Conservation (phyloP, 257 asterid species). For the Salvia splendens region DNA sequence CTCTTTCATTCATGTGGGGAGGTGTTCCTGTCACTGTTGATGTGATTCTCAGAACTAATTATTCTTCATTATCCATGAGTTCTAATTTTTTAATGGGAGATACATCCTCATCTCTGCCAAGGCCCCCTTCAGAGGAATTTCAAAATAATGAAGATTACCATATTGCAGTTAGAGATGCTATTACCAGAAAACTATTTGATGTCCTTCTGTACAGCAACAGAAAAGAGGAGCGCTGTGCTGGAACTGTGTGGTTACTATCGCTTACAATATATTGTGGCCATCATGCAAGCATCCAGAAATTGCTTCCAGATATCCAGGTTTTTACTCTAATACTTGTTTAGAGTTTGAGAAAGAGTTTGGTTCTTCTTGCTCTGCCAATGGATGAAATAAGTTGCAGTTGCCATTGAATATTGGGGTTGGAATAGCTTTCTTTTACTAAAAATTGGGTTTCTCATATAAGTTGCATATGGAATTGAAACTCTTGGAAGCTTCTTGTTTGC, state of each 20-base stretch:
- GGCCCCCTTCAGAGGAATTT: slow-evolving; percentile 44
- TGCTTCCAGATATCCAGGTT: slow-evolving; percentile 99
- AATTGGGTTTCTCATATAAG: slow-evolving; percentile 26
- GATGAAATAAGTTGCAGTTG: slow-evolving; percentile 9
- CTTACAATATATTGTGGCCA: slow-evolving; percentile 90
- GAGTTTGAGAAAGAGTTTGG: slow-evolving; percentile 12
- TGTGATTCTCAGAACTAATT: slow-evolving; percentile 81
- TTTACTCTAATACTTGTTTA: slow-evolving; percentile 30
- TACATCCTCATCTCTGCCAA: slow-evolving; percentile 53
- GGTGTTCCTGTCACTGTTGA: slow-evolving; percentile 91
- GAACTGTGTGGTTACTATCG: slow-evolving; percentile 96
- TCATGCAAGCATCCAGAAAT: slow-evolving; percentile 68
- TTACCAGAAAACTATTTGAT: slow-evolving; percentile 89
- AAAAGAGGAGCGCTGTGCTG: slow-evolving; percentile 98
- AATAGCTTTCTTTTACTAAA: slow-evolving; percentile 16
- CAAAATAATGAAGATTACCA: slow-evolving; percentile 60
- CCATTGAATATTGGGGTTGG: slow-evolving; percentile 7
- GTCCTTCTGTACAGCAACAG: slow-evolving; percentile 83
- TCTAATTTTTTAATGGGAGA: slow-evolving; percentile 95
- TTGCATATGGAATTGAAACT: slow-evolving; percentile 15
- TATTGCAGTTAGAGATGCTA: slow-evolving; percentile 71
- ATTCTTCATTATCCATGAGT: slow-evolving; percentile 80
- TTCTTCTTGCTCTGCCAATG: slow-evolving; percentile 25
- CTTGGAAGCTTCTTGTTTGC: slow-evolving; percentile 8
- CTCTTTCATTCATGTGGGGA: slow-evolving; percentile 96